A percentile compares a stretch with the other conserved stretches of the same genome.
Evolutionary conservation across 768 basidiomycete genomes (phyloP).

Genomic region (Lactarius deliciosus): DNA sequence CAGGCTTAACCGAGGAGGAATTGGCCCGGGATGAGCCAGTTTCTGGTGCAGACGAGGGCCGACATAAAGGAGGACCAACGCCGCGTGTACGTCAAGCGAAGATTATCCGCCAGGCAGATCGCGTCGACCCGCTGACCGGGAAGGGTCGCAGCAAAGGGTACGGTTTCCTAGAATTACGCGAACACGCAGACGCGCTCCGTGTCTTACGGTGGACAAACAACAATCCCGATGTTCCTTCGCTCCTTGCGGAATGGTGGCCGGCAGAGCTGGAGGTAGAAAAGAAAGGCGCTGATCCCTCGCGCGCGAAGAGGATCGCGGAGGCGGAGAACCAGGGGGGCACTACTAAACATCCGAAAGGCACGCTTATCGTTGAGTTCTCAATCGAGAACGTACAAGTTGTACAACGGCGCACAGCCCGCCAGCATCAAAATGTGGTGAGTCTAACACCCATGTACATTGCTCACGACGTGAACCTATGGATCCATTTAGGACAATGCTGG

Average conservation of each 20-base stretch:
- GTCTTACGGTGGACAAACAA: slow-evolving; percentile 95
- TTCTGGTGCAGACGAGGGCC: slow-evolving; percentile 33
- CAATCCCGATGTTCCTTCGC: slow-evolving; percentile 59
- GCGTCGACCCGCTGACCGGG: slow-evolving; percentile 84
- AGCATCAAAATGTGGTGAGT: slow-evolving; percentile 39
- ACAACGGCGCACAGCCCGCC: slow-evolving; percentile 62
- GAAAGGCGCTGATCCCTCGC: slow-evolving; percentile 48
- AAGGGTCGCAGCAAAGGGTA: slow-evolving; percentile 91
- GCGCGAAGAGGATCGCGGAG: slow-evolving; percentile 61
- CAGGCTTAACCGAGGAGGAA: slow-evolving; percentile 72
- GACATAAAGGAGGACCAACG: slow-evolving; percentile 33
- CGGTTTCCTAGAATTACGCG: slow-evolving; percentile 89
- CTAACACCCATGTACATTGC: background rate
- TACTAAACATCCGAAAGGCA: slow-evolving; percentile 45
- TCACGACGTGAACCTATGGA: background rate
- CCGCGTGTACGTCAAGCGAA: slow-evolving; percentile 66
- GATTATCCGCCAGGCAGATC: slow-evolving; percentile 85
- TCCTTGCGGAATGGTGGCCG: slow-evolving; percentile 85
- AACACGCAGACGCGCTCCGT: slow-evolving; percentile 86
- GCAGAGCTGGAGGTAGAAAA: slow-evolving; percentile 61
- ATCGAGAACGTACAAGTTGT: slow-evolving; percentile 94
- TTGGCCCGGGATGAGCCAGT: slow-evolving; percentile 39
- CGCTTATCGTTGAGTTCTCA: slow-evolving; percentile 91
- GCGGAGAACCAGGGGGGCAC: slow-evolving; percentile 45
- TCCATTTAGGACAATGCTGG: slow-evolving; percentile 7